Evolutionary conservation across 768 basidiomycete genomes (phyloP).

Genomic region (Strobilomyces dryophilus): DNA sequence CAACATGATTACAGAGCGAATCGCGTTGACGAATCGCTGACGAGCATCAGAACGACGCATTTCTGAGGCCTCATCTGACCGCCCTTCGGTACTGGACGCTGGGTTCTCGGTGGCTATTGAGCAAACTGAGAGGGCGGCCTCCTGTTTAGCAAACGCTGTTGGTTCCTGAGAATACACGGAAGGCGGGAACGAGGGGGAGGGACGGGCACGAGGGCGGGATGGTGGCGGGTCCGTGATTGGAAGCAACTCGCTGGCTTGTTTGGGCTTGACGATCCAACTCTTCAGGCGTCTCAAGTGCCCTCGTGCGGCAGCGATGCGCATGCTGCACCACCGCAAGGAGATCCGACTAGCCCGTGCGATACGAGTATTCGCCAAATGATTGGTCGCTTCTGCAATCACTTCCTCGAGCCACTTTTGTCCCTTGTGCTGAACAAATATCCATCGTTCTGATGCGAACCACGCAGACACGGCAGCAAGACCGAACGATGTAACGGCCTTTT

Average conservation of each 20-base stretch:
- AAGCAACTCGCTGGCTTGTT: constrained; percentile 18
- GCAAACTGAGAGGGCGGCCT: constrained; percentile 22
- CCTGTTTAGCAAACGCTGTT: constrained; percentile 15
- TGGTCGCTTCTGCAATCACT: constrained; percentile 30
- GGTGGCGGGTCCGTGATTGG: constrained; percentile 22
- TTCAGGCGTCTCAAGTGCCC: constrained; percentile 23
- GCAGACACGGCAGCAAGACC: constrained; percentile 47
- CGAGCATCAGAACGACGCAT: constrained; percentile 29
- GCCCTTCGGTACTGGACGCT: constrained; percentile 25
- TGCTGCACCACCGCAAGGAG: constrained; percentile 22
- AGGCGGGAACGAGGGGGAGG: constrained; percentile 4
- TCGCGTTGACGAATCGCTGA: constrained; percentile 39
- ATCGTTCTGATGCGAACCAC: constrained; percentile 52
- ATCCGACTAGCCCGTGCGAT: constrained; percentile 24
- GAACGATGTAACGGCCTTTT: constrained; percentile 36
- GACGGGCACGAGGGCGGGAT: constrained; percentile 11
- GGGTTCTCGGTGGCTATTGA: constrained; percentile 26
- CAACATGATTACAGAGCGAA: constrained; percentile 46
- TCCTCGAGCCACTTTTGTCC: constrained; percentile 52
- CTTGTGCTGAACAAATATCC: constrained; percentile 43
- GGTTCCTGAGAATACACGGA: constrained; percentile 22
- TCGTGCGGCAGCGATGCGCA: constrained; percentile 14
- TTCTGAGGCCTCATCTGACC: constrained; percentile 24
- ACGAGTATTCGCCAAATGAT: constrained; percentile 25
- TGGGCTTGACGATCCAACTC: constrained; percentile 23